Evolutionary conservation across 345 rosid genomes (phyloP), one percentile per base, ranked within the genome.

Genomic region (Boechera stricta): DNA sequence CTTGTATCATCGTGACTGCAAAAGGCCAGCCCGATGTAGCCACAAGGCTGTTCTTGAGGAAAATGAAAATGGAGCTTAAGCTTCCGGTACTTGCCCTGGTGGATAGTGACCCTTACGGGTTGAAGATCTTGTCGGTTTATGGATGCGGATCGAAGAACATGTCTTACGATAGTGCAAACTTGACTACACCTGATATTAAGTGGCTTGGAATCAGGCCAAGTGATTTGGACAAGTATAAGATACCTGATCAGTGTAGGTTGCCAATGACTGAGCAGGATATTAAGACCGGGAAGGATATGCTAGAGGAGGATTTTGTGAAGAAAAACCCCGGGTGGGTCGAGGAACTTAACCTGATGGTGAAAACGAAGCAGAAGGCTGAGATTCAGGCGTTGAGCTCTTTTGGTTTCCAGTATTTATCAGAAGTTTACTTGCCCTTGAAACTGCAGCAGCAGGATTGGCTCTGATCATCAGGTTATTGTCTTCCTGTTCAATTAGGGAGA

Each of bases 211-310:
- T 92, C 29, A 83, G 99, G 85, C 99, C 98, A 0, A 89, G 96
- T 71, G 98, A 95, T 83, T 73, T 95, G 86, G 97, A 92, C 53
- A 94, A 91, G 89, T 93, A 90, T 68, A 84, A 83, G 76, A 88
- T 93, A 81, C 96, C 98, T 0, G 97, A 94, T 71, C 96, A 94
- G 61, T 94, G 98, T 74, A 82, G 97, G 86, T 77, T 94, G 89
- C 97, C 97, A 1, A 91, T 94, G 96, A 91, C 97, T 0, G 99
- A 95, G 85, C 98, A 95, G 91, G 99, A 95, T 92, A 88, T 92
- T 57, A 95, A 90, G 88, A 95, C 98, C 0, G 99, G 99, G 71
- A 95, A 92, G 79, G 97, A 94, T 79, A 57, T 94, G 86, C 55
- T 94, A 77, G 98, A 92, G 80, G 97, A 94, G 83, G 99, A 94